Base-by-base conservation (phyloP, 2,329 filamentous ascomycete genomes). In the Xylariaceae sp. region DNA sequence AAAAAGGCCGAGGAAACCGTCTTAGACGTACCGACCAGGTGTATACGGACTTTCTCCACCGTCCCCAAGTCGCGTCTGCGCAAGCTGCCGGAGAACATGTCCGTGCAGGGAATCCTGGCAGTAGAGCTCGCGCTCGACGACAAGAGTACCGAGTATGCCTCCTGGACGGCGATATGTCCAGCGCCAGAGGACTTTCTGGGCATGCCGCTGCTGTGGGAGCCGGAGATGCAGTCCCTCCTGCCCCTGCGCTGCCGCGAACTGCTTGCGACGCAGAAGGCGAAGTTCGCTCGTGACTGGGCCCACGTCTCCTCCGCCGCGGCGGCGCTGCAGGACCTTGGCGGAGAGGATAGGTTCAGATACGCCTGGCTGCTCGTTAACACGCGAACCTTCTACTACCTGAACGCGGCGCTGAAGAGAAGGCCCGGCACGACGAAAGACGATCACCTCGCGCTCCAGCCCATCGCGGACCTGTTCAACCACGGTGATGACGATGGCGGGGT, bases 41-140 rank as follows among this genome's bases (percentile, higher is more conserved):
- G 76, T 18, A 76, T 92, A 36, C 67, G 87, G 35, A 83, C 79
- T 19, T 64, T 78, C n/a, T 70, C 78, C 26, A 74, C 73, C 2
- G 70, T 83, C 9, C 74, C 77, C 6, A 63, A 67, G 19, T 44
- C 63, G 2, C 71, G 88, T 38, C 61, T 67, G 36, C 58, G 63
- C 9, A 65, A 64, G 18, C 70, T 83, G 9, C 69, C 73, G 0
- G 65, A 68, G 13, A 68, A 70, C 41, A 71, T 74, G 30, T 74
- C 78, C 1, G 72, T 84, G 15, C 87, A 94, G 52, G 82, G 80
- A 18, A 73, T 87, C 27, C 69, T 92, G 6, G 83, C 87, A n/a
- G 72, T 80, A 2, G 76, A 79, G 42, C 66, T 89, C 7, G 72
- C 76, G 4, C 66, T 82, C 19, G 69, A 79, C 7, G 7, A 24